Evolutionary conservation across 108 stramenopile species (phyloP).

Genomic region (Stephanodiscus minutulus): DNA sequence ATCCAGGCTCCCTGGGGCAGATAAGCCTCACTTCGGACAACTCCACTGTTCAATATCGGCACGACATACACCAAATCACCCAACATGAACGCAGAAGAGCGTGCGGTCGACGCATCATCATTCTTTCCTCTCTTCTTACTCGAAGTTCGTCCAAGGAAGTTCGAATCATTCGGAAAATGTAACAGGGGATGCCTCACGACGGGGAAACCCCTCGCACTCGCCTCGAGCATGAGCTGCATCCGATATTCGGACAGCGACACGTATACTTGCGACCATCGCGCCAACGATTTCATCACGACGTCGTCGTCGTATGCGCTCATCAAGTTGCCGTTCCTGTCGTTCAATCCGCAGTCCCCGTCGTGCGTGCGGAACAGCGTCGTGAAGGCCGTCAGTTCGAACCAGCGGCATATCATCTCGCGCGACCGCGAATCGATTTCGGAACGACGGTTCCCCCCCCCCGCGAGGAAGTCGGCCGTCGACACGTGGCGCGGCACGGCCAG

Average conservation of each 20-base stretch:
- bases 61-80: conserved; percentile 40
- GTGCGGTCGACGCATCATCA: background rate
- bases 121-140: background rate
- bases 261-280: conserved; percentile 44
- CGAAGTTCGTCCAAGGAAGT: conserved; percentile 12
- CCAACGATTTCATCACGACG: conserved; percentile 36
- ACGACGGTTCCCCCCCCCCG: background rate
- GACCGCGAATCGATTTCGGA: conserved; percentile 20
- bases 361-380: conserved; percentile 55
- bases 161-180: conserved; percentile 48
- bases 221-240: conserved; percentile 45
- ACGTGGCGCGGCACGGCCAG: conserved; percentile 23
- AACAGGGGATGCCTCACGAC: conserved; percentile 56
- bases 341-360: conserved; percentile 28
- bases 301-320: conserved; percentile 41
- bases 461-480: conserved; percentile 4
- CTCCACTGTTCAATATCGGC: conserved; percentile 43
- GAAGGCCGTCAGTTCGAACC: conserved; percentile 62
- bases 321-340: background rate
- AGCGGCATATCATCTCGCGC: conserved; percentile 54
- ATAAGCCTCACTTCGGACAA: conserved; percentile 32
- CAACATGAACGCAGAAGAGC: conserved; percentile 39
- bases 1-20: conserved; percentile 44
- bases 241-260: conserved; percentile 50
- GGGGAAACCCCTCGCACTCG: conserved; percentile 48